These are phyloP conservation scores for Epichloe gansuensis DNA, from an alignment of 2,329 filamentous ascomycete genomes.

Conservation along the genomic window DNA sequence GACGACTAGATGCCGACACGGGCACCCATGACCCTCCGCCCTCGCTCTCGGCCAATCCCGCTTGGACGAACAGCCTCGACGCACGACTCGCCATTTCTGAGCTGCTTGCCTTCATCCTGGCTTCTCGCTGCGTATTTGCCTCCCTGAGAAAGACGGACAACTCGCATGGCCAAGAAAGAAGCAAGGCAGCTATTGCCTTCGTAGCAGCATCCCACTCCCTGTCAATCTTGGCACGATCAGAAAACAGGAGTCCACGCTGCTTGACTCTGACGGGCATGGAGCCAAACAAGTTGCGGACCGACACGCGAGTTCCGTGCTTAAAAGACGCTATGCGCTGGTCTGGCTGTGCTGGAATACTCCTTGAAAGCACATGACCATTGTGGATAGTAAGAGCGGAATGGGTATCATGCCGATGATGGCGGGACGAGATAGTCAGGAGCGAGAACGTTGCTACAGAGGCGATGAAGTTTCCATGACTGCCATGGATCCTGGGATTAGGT, in stretches of 20 bases:
- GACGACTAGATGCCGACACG: conserved; percentile 50
- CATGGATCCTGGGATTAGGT: conserved; percentile 37
- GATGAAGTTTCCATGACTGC: conserved; percentile 61
- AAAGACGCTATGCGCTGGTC: conserved; percentile 43
- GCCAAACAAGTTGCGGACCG: conserved; percentile 72
- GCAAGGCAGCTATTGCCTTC: conserved; percentile 43
- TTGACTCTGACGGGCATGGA: conserved; percentile 85
- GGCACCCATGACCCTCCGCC: conserved; percentile 52
- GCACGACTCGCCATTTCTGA: conserved; percentile 12
- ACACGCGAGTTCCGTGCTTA: conserved; percentile 60
- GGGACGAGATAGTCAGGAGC: conserved; percentile 63
- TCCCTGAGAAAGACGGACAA: conserved; percentile 49
- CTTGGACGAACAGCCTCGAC: conserved; percentile 49
- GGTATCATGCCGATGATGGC: conserved; percentile 44
- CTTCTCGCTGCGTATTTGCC: conserved; percentile 19
- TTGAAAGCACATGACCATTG: conserved; percentile 50
- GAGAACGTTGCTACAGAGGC: conserved; percentile 65
- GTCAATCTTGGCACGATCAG: conserved; percentile 36
- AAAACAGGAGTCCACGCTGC: conserved; percentile 47
- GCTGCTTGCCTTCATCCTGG: conserved; percentile 22
- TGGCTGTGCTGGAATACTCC: conserved; percentile 47
- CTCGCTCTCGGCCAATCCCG: conserved; percentile 43
- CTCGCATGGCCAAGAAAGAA: conserved; percentile 54
- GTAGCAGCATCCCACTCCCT: conserved; percentile 56
- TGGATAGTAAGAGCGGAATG: conserved; percentile 58